A percentile compares a stretch with the other conserved stretches of the same genome.
These are phyloP conservation scores for Aspergillus brunneoviolaceus DNA, from an alignment of 2,329 filamentous ascomycete genomes.

Conservation along the genomic window DNA sequence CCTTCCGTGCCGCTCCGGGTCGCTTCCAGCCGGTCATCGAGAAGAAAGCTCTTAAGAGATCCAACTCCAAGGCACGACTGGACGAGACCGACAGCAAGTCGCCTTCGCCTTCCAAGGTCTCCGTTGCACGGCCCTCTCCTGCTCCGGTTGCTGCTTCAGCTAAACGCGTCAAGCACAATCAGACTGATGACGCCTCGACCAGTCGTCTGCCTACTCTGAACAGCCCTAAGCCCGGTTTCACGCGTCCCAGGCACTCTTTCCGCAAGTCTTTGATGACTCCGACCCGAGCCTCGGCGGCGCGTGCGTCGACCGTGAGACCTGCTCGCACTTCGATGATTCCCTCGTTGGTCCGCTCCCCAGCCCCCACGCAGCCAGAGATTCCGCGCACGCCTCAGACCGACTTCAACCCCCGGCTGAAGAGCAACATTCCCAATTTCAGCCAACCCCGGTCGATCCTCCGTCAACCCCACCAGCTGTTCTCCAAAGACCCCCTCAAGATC, in stretches of 20 bases:
- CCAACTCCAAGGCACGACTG: slow-evolving; percentile 63
- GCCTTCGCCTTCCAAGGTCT: slow-evolving; percentile 36
- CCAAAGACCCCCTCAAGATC: slow-evolving; percentile 58
- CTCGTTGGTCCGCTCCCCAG: slow-evolving; percentile 52
- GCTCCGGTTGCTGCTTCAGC: slow-evolving; percentile 43
- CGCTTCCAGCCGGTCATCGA: slow-evolving; percentile 38
- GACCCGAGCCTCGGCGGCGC: slow-evolving; percentile 71
- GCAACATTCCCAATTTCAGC: slow-evolving; percentile 51
- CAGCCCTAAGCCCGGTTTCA: slow-evolving; percentile 23
- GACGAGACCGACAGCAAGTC: slow-evolving; percentile 55
- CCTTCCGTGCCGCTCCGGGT: slow-evolving; percentile 56
- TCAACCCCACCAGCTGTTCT: slow-evolving; percentile 59
- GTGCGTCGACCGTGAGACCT: slow-evolving; percentile 51
- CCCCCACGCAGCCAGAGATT: slow-evolving; percentile 51
- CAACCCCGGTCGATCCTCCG: slow-evolving; percentile 64
- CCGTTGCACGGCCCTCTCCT: slow-evolving; percentile 28
- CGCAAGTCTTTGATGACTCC: slow-evolving; percentile 68
- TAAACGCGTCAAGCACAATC: slow-evolving; percentile 70
- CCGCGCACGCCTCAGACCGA: slow-evolving; percentile 47
- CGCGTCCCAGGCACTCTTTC: slow-evolving; percentile 46
- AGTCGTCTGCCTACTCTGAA: slow-evolving; percentile 43
- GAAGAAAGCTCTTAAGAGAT: slow-evolving; percentile 50
- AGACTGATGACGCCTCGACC: slow-evolving; percentile 68
- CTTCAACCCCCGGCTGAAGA: slow-evolving; percentile 47
- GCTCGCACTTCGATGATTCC: slow-evolving; percentile 56